Evolutionary conservation across 306 rosid genomes (phyloP), one percentile per base, ranked within the genome.

Genomic region (Acacia melanoxylon): DNA sequence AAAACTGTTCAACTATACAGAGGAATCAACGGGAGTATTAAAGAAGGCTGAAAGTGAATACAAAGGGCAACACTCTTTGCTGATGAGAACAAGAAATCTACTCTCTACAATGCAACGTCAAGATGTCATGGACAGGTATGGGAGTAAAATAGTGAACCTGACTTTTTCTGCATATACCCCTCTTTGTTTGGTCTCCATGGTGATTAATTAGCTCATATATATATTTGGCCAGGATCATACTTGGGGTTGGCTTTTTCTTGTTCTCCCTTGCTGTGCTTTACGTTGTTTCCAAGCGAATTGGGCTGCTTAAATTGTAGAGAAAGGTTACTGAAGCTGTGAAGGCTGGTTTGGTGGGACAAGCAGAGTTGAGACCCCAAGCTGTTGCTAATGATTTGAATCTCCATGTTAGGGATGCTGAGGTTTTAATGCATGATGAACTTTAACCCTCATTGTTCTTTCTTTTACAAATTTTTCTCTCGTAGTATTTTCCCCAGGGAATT

Each of bases 21-120:
- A 93, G 61, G 99, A 91, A 77, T 95, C 99, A 58, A 93, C 98
- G 0, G 94, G 93, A 74, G 97, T 89, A 46, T 85, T 95, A 58
- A 87, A 78, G 76, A 95, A 87, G 87, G 95, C 97, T 54, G 99
- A 93, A 83, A 84, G 91, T 85, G 99, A 95, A 88, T 93, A 95
- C 17, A 95, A 89, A 88, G 98, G 98, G 74, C 98, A 95, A 31
- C 91, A 91, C 67, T 31, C 97, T 0, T 81, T 95, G 87, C 84
- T 95, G 83, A 86, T 74, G 89, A 86, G 95, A 78, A 93, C 97
- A 44, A 84, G 95, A 78, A 91, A 90, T 87, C 89, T 95, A 37
- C 97, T 95, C 46, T 93, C 98, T 78, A 91, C 93, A 17, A 93
- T 95, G 92, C 97, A 95, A 83, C 97, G 97, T 37, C 99, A 91